Evolutionary conservation across 78 protist genomes (phyloP).

Genomic region (Pelomyxa schiedti): DNA sequence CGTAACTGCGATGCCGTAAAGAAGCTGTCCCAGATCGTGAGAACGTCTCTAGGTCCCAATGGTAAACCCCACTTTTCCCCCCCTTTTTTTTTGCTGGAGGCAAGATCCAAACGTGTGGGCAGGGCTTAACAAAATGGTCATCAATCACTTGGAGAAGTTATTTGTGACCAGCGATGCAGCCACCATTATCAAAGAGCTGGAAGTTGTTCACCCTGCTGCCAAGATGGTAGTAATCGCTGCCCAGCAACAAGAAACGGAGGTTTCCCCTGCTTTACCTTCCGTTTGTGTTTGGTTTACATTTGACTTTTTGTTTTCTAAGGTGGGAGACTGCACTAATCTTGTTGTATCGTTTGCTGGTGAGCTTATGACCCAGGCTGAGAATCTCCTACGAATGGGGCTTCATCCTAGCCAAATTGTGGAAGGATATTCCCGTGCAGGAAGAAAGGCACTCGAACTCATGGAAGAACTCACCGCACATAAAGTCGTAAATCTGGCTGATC

Average conservation of each 20-base stretch:
- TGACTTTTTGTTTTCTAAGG: conserved; percentile 10
- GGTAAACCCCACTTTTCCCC: conserved; percentile 60
- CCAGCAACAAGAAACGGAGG: conserved; percentile 88
- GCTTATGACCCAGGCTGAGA: conserved; percentile 85
- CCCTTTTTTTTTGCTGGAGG: background rate
- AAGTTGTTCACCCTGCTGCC: conserved; percentile 97
- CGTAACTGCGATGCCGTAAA: conserved; percentile 90
- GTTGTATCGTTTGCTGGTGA: conserved; percentile 93
- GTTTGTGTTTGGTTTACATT: background rate
- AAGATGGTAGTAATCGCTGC: conserved; percentile 90
- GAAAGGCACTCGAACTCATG: conserved; percentile 54
- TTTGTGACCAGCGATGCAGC: conserved; percentile 98
- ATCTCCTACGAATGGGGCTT: conserved; percentile 75
- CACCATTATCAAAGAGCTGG: conserved; percentile 91
- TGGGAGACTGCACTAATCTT: conserved; percentile 96
- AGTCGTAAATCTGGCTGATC: background rate
- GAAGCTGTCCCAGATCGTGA: conserved; percentile 75
- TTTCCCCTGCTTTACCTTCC: background rate
- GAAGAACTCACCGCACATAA: background rate
- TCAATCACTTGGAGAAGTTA: conserved; percentile 93
- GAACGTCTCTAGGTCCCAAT: conserved; percentile 96
- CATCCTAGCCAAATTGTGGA: conserved; percentile 79
- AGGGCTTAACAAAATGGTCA: conserved; percentile 94
- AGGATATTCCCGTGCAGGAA: conserved; percentile 78
- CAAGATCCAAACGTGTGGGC: background rate